Evolutionary conservation across 2,329 filamentous ascomycete species (phyloP).

Genomic region (Xylariaceae sp.): DNA sequence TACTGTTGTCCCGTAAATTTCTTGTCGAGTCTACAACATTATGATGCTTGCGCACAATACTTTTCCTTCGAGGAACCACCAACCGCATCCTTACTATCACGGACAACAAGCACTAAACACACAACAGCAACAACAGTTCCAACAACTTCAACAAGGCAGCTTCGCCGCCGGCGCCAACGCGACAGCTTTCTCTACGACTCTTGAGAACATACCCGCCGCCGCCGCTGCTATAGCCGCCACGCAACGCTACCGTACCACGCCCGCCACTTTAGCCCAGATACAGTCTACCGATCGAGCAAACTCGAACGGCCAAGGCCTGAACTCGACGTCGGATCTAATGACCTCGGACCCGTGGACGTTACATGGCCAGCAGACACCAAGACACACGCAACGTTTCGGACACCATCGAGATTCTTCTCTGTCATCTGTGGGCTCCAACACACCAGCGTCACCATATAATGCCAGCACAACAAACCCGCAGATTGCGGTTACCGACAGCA

Average conservation of each 20-base stretch:
- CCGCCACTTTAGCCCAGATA: conserved; percentile 17
- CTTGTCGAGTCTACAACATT: conserved; percentile 26
- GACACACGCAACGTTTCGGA: conserved; percentile 43
- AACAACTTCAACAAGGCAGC: neutral
- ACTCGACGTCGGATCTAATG: conserved; percentile 41
- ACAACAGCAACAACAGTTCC: conserved; percentile 28
- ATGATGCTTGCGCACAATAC: conserved; percentile 43
- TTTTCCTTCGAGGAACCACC: conserved; percentile 35
- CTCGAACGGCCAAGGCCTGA: conserved; percentile 31
- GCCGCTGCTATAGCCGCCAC: conserved; percentile 39
- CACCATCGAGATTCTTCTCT: conserved; percentile 67
- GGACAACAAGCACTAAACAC: too few relatives aligned
- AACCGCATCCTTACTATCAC: conserved; percentile 36
- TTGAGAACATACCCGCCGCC: conserved; percentile 44
- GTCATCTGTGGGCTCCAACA: conserved; percentile 64
- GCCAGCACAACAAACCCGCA: conserved; percentile 63
- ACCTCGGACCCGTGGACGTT: conserved; percentile 42
- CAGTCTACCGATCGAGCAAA: conserved; percentile 23
- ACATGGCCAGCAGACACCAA: conserved; percentile 37
- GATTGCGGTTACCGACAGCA: conserved; percentile 59
- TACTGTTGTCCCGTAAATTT: conserved; percentile 15
- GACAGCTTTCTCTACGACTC: conserved; percentile 37
- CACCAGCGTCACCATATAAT: conserved; percentile 64
- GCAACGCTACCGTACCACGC: conserved; percentile 31
- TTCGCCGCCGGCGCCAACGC: conserved; percentile 11